Evolutionary conservation across 352 stramenopile species (phyloP).

Genomic region (Plasmopara muralis): DNA sequence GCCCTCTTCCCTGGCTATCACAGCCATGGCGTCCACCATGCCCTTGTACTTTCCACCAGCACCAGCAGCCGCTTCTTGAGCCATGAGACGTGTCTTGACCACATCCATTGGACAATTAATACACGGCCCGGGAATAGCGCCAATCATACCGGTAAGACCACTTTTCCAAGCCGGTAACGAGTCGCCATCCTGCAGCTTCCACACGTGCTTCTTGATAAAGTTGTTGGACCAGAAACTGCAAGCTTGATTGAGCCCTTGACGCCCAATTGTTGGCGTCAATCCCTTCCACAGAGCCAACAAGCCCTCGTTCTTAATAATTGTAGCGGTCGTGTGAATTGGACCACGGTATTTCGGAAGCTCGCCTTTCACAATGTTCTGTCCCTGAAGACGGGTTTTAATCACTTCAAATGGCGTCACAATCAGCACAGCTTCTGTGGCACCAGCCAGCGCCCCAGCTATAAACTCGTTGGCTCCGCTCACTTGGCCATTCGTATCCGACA

Average conservation of each 20-base stretch:
- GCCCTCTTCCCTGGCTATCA: constrained; percentile 95
- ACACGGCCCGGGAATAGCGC: constrained; percentile 77
- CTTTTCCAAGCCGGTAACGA: constrained; percentile 92
- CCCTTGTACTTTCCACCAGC: constrained; percentile 92
- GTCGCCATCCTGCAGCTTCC: constrained; percentile 78
- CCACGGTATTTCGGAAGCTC: constrained; percentile 82
- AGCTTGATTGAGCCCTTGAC: constrained; percentile 97
- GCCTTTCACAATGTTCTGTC: constrained; percentile 83
- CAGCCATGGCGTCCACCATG: constrained; percentile 83
- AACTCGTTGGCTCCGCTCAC: constrained; percentile 79
- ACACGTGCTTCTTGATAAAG: constrained; percentile 86
- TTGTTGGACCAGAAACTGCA: constrained; percentile 98
- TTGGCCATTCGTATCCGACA: constrained; percentile 74
- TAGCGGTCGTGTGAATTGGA: constrained; percentile 88
- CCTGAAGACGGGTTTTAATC: constrained; percentile 97
- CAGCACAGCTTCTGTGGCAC: constrained; percentile 93
- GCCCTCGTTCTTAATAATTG: constrained; percentile 92
- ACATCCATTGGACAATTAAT: constrained; percentile 92
- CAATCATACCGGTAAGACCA: constrained; percentile 90
- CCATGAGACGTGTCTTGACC: constrained; percentile 95
- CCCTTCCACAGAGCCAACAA: constrained; percentile 93
- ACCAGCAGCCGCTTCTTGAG: constrained; percentile 81
- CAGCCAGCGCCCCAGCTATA: constrained; percentile 87
- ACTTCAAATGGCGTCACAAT: constrained; percentile 98
- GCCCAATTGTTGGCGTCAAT: constrained; percentile 93